phyloP scores from a whole-genome alignment of 352 stramenopile species.

The Globisporangium ultimum region DNA sequence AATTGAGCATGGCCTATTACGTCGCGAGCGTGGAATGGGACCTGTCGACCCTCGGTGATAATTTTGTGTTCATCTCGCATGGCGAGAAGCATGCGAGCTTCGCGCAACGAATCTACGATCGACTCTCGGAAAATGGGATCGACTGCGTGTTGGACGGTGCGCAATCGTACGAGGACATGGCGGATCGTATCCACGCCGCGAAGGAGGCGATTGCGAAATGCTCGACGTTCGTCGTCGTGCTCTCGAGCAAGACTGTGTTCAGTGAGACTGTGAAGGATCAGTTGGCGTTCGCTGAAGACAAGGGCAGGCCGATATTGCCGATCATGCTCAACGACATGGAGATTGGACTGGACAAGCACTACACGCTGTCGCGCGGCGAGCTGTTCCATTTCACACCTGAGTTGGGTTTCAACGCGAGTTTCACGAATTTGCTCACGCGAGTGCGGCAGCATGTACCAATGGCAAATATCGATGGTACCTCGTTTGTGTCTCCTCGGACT shows the following conservation, averaged over 20 bases:
- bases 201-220: too few relatives aligned
- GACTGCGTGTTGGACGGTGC: conserved; percentile 53
- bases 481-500: too few relatives aligned
- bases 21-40: conserved; percentile 27
- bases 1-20: too few relatives aligned
- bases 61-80: conserved; percentile 72
- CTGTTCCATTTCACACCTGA: conserved; percentile 80
- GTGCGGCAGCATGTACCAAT: conserved; percentile 43
- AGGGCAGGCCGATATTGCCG: too few relatives aligned
- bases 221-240: too few relatives aligned
- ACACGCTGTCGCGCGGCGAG: conserved; percentile 67
- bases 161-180: conserved; percentile 47
- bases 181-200: conserved; percentile 53
- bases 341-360: conserved; percentile 47
- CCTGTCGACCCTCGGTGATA: conserved; percentile 19
- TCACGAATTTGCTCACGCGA: conserved; percentile 40
- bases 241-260: too few relatives aligned
- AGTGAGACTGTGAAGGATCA: too few relatives aligned
- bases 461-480: too few relatives aligned
- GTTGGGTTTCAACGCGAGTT: conserved; percentile 74
- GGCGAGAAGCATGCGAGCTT: too few relatives aligned
- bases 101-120: conserved; percentile 39
- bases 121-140: conserved; percentile 48
- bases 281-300: too few relatives aligned
- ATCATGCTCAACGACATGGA: too few relatives aligned